Evolutionary conservation across 257 asterid species (phyloP), one percentile per base, ranked within the genome.

Genomic region (Linaria vulgaris): DNA sequence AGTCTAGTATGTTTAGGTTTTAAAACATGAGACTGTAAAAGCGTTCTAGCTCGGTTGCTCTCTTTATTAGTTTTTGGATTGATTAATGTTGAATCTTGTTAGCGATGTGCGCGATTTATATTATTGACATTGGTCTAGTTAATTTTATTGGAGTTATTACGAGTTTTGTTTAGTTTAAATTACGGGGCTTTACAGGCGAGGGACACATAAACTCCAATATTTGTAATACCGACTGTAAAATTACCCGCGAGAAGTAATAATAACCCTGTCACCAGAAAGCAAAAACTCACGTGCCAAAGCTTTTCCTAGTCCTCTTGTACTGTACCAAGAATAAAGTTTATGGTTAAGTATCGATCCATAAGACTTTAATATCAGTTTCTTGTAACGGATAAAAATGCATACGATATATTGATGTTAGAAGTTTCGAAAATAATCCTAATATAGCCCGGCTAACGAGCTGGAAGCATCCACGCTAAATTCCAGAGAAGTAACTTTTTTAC

Each of bases 201-300:
- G 46, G 21, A n/a, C 47, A 56, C 41, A 70, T 47, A 30, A 51
- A 62, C 13, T 3, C 0, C 16, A 15, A 56, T 30, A 0, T 15
- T 12, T 16, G 46, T 57, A 50, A 65, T 54, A 39, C 24, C 17
- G 66, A 52, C 69, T 34, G 25, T 14, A 34, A 54, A 80, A 68
- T 72, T 79, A 92, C 97, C 97, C 82, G 74, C 99, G 94, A 24
- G 99, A 89, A 43, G 99, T 82, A 74, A 92, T 71, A 12, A 89
- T 77, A 4, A 92, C 90, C 63, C 94, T 89, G 73, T 92, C 99
- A 65, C 99, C 99, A 34, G 99, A 92, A 64, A 87, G 97, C 68
- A 92, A 69, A 72, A 89, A 89, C 64, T 92, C 99, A 17, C 96
- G 95, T 16, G 96, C 99, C 71, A 92, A 83, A n/a, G 99, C 97